Evolutionary conservation across 2,329 filamentous ascomycete genomes (phyloP), one percentile per base, ranked within the genome.

Genomic region (Trichophyton benhamiae): DNA sequence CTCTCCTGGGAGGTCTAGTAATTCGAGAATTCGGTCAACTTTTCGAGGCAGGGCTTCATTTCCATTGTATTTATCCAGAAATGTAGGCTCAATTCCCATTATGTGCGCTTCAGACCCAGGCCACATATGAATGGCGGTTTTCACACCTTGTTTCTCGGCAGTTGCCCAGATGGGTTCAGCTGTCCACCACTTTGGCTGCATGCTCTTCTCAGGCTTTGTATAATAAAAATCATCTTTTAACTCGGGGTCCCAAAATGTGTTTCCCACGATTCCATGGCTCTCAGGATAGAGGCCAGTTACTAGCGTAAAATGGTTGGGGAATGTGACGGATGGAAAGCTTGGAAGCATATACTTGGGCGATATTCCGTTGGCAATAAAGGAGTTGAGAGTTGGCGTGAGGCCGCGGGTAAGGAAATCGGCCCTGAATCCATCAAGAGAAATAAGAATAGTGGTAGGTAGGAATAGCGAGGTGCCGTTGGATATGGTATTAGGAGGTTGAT

Each of bases 111-210:
- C 94, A 49, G 89, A 95, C 1, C 94, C 94, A 1, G 94, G 94
- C 94, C 94, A 99, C 94, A 99, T 99, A 72, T 99, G 94, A 27
- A 99, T 85, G 0, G 90, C 94, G 33, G 86, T 85, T 61, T 83
- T 83, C 36, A 95, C 79, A 4, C 87, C 87, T 67, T 90, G 87
- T 62, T 83, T 83, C 76, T 97, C 94, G 3, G 92, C 92, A 0
- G 92, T 95, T 27, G 87, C 87, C 94, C 94, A 99, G 33, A 99
- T 80, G 0, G 94, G 94, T 72, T 97, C 91, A 2, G 91, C 94
- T 46, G 83, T 85, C 92, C 94, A 99, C 92, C 94, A 99, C 71
- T 92, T 89, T 0, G 88, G 79, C 66, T 92, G 84, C 74, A 96
- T 82, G 66, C 89, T 94, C 61, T 83, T 81, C 1, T 78, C 72